Evolutionary conservation across 2,329 filamentous ascomycete species (phyloP), one percentile per base, ranked within the genome.

Genomic region (Whalleya microplaca): DNA sequence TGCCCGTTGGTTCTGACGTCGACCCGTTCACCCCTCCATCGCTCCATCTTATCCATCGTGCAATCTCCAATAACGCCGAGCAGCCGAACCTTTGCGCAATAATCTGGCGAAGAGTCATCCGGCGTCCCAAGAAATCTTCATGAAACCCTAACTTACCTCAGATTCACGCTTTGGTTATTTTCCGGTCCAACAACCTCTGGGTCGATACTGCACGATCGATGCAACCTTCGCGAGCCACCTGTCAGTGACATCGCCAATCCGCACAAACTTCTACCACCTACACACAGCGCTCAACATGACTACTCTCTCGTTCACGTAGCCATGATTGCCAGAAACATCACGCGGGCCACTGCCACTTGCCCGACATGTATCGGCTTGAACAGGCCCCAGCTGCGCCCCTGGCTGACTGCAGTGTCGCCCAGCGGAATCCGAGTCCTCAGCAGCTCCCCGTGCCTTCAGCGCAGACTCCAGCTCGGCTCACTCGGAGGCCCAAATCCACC

Each of bases 241-340:
- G 14, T 37, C n/a, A 21, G 32, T 45, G 29, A 49, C 27, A 45
- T 21, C 41, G 18, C 8, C 20, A 7, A 27, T 32, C 21, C 37
- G 18, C 20, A 48, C 47, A n/a, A 29, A 29, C 40, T 23, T 50
- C 37, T 21, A 7, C 9, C n/a, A 21, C 51, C 45, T 23, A 7
- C 9, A 6, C 12, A 9, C n/a, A 41, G 9, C 29, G 37, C 45
- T 53, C 63, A 62, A 51, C 45, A 69, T 68, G 64, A 51, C 57
- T 43, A 32, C 60, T 45, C 45, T 41, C 51, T 41, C 29, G 21
- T 23, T 21, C 21, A 18, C 50, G 32, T 47, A 48, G 62, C 53
- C 56, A 70, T 70, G 68, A 64, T 70, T 41, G 44, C 61, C 50
- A 63, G 63, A 66, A 64, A 41, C 48, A 56, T 67, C 59, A 55